These are phyloP conservation scores for Tylopilus felleus DNA, from an alignment of 768 basidiomycete genomes.

Conservation along the genomic window DNA sequence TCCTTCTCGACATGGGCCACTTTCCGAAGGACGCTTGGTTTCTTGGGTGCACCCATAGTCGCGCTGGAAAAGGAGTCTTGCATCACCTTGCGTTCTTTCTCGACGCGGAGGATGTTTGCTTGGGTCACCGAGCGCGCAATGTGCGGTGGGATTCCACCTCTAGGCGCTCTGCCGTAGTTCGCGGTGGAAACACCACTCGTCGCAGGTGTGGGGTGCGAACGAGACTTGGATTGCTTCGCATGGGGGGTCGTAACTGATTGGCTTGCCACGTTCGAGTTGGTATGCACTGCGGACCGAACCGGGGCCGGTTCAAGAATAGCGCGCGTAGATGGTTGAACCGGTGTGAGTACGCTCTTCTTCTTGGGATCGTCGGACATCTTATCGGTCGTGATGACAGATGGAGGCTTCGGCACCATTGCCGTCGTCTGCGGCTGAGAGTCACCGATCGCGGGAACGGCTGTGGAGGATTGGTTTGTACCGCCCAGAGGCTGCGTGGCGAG, in stretches of 20 bases:
- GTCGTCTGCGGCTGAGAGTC: neutral
- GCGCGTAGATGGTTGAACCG: neutral
- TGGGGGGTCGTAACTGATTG: neutral
- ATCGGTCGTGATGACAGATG: neutral
- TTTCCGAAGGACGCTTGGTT: constrained; percentile 29
- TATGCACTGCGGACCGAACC: neutral
- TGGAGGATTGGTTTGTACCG: neutral
- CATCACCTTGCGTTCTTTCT: constrained; percentile 24
- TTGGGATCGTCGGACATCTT: neutral
- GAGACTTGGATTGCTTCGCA: constrained; percentile 5
- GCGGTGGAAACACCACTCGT: neutral
- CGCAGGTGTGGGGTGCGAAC: neutral
- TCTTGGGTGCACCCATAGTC: constrained; percentile 6
- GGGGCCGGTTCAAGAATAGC: constrained; percentile 2
- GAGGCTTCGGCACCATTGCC: neutral
- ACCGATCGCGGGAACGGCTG: neutral
- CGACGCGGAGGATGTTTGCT: constrained; percentile 22
- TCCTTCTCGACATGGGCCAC: neutral
- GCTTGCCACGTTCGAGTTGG: neutral
- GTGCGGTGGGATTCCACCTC: constrained; percentile 31
- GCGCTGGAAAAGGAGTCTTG: constrained; percentile 11
- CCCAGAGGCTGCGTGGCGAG: neutral
- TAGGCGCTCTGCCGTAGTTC: constrained; percentile 20
- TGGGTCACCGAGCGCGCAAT: constrained; percentile 31
- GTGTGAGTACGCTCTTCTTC: neutral